These are phyloP conservation scores for Trichothecium sympodiale DNA, from an alignment of 2,329 filamentous ascomycete genomes.

Conservation along the genomic window DNA sequence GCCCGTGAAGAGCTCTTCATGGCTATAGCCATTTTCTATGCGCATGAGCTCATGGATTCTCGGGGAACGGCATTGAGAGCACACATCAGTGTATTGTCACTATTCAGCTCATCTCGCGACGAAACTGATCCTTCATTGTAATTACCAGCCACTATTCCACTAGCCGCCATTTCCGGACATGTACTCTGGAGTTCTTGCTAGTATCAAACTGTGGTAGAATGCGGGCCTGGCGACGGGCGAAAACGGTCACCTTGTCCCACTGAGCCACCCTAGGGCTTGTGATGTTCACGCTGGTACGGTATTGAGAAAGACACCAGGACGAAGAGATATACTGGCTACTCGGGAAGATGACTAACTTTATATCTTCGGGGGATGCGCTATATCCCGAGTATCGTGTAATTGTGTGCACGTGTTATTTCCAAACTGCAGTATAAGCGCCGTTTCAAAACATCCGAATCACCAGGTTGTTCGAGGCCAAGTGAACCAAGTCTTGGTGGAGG, in stretches of 20 bases:
- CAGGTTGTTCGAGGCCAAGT: no score
- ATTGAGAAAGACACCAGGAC: constrained; percentile 54
- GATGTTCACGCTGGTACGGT: constrained; percentile 31
- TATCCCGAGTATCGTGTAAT: constrained; percentile 13
- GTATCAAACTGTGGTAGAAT: constrained; percentile 52
- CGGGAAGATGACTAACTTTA: constrained; percentile 55
- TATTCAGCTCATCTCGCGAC: constrained; percentile 40
- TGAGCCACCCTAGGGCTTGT: no score
- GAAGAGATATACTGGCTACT: constrained; percentile 57
- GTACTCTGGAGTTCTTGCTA: constrained; percentile 58
- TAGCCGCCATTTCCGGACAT: constrained; percentile 28
- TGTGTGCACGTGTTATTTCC: no score
- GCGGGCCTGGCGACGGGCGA: constrained; percentile 52
- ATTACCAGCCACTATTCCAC: neutral
- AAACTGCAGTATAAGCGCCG: no score
- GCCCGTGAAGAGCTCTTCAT: constrained; percentile 39
- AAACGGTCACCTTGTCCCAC: no score
- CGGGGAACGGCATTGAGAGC: constrained; percentile 51
- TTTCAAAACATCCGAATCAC: no score
- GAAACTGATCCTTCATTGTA: constrained; percentile 12
- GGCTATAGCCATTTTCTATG: constrained; percentile 54
- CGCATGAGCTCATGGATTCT: constrained; percentile 58
- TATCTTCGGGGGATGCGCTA: constrained; percentile 43
- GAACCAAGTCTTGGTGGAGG: no score
- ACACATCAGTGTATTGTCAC: constrained; percentile 55